Evolutionary conservation across 768 basidiomycete genomes (phyloP).

Genomic region (Serpula lacrymans): DNA sequence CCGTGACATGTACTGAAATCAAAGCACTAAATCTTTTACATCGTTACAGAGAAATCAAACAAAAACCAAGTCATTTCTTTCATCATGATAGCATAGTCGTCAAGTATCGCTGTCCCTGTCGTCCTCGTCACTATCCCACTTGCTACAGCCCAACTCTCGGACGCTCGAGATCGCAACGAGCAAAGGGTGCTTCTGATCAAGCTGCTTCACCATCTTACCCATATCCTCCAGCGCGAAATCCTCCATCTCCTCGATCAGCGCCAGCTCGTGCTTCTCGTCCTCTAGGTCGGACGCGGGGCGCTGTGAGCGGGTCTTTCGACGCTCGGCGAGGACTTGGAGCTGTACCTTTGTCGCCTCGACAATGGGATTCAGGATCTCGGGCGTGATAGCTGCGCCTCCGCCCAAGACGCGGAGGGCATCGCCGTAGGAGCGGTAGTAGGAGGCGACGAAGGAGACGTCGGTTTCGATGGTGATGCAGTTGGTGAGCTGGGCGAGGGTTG

Average conservation of each 20-base stretch:
- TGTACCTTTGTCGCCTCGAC: slow-evolving; percentile 72
- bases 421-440: slow-evolving; percentile 67
- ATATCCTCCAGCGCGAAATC: slow-evolving; percentile 82
- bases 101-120: slow-evolving; percentile 35
- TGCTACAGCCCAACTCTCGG: slow-evolving; percentile 59
- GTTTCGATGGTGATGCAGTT: slow-evolving; percentile 62
- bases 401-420: slow-evolving; percentile 61
- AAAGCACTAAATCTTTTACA: no score
- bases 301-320: slow-evolving; percentile 52
- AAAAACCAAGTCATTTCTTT: no score
- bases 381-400: slow-evolving; percentile 47
- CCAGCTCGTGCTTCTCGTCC: slow-evolving; percentile 67
- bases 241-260: slow-evolving; percentile 77
- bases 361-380: slow-evolving; percentile 50
- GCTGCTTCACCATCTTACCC: slow-evolving; percentile 52
- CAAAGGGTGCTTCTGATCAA: slow-evolving; percentile 62
- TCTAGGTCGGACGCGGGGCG: slow-evolving; percentile 29
- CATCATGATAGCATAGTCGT: no score
- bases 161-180: slow-evolving; percentile 71
- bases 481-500: slow-evolving; percentile 64
- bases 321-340: slow-evolving; percentile 64
- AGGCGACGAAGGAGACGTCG: slow-evolving; percentile 75
- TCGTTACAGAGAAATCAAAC: no score
- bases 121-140: slow-evolving; percentile 47
- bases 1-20: no score